Evolutionary conservation across 2,329 filamentous ascomycete genomes (phyloP).

Genomic region (Dryadomyces quercus-mongolicae): DNA sequence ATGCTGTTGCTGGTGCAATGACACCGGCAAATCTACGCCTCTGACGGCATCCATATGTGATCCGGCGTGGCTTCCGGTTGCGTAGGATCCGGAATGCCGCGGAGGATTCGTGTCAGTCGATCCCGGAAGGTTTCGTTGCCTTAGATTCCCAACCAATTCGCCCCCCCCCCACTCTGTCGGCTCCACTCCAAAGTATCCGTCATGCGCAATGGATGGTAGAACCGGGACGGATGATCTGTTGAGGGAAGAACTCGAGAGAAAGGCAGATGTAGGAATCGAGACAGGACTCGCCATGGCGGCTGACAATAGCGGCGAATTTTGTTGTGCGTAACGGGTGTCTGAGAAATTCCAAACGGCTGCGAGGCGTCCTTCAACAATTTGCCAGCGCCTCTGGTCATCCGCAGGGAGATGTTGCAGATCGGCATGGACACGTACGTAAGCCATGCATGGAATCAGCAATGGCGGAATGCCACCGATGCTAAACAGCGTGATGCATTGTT

Average conservation of each 20-base stretch:
- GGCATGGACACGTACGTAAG: neutral
- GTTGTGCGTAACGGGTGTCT: neutral
- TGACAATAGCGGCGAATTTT: neutral
- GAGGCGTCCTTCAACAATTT: neutral
- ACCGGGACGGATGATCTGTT: no score
- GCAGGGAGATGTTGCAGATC: neutral
- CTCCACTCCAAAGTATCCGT: no score
- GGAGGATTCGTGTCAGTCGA: no score
- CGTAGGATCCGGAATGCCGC: no score
- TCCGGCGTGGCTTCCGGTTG: no score
- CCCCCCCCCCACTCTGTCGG: no score
- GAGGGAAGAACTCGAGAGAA: no score
- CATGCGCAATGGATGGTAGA: no score
- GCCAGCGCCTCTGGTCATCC: neutral
- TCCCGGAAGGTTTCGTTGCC: no score
- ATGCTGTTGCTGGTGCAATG: no score
- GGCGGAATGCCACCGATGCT: conserved; percentile 15
- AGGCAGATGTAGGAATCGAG: neutral
- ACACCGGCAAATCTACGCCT: neutral
- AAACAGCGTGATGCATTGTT: conserved; percentile 12
- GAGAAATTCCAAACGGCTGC: neutral
- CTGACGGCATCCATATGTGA: no score
- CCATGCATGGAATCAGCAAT: conserved; percentile 14
- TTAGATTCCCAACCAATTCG: no score
- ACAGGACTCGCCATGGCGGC: neutral